phyloP scores from a whole-genome alignment of 75 land plant species.

The Isoetes taiwanensis region DNA sequence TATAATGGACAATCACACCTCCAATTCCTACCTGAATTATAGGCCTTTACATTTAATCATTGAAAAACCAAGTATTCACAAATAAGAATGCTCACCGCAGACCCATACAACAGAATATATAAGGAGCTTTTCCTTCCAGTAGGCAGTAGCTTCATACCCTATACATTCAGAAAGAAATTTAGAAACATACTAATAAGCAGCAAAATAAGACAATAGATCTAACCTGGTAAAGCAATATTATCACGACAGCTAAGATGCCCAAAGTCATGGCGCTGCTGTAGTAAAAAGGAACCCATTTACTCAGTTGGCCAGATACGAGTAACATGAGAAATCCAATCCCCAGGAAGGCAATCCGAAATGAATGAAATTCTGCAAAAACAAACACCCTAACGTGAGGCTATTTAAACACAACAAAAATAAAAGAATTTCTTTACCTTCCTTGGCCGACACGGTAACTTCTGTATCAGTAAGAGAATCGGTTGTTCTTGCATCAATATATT shows the following conservation, averaged over 20 bases:
- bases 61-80: not conserved
- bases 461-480: constrained; percentile 18
- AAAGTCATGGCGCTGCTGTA: constrained; percentile 79
- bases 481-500: constrained; percentile 59
- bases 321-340: constrained; percentile 43
- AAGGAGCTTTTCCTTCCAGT: constrained; percentile 72
- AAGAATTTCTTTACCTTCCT: constrained; percentile 40
- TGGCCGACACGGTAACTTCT: constrained; percentile 38
- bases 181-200: too few species aligned
- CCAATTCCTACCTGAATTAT: constrained; percentile 69
- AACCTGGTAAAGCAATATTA: constrained; percentile 86
- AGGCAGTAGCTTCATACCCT: constrained; percentile 96
- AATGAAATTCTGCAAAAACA: constrained; percentile 36
- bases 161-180: too few species aligned
- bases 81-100: constrained; percentile 32
- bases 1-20: constrained; percentile 45
- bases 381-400: not conserved
- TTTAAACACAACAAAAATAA: not conserved
- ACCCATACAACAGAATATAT: constrained; percentile 58
- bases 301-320: constrained; percentile 52
- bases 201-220: not conserved
- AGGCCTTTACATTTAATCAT: not conserved
- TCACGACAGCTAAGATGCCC: constrained; percentile 58
- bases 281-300: constrained; percentile 73
- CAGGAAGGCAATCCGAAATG: constrained; percentile 50